These are phyloP conservation scores for Mortierella sp. DNA, from an alignment of 371 early-diverging fungal genomes.

Conservation along the genomic window DNA sequence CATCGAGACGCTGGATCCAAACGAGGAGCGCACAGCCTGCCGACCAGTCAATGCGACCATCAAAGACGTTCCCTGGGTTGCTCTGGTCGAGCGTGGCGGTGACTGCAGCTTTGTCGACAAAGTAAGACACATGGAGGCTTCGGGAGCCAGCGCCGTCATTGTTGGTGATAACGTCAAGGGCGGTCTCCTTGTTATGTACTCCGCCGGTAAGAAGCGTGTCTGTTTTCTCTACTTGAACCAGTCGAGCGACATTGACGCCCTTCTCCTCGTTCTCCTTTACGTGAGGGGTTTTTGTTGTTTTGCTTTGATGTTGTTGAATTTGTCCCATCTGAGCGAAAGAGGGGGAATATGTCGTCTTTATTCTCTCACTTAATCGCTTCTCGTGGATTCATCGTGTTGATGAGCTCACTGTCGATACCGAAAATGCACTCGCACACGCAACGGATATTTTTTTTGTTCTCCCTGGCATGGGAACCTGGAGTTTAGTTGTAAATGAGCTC, in stretches of 20 bases:
- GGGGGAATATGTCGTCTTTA: conserved; percentile 8
- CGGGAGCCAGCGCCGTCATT: conserved; percentile 90
- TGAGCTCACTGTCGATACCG: neutral
- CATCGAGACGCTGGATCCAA: conserved; percentile 43
- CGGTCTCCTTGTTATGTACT: conserved; percentile 92
- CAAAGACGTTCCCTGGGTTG: conserved; percentile 75
- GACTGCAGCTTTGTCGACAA: conserved; percentile 91
- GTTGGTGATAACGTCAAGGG: conserved; percentile 87
- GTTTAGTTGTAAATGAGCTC: neutral
- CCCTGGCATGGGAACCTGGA: neutral
- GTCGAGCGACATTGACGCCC: neutral
- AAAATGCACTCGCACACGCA: neutral
- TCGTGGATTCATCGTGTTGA: neutral
- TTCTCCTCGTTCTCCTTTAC: neutral
- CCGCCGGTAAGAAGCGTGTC: conserved; percentile 68
- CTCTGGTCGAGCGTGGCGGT: conserved; percentile 85
- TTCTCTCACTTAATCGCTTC: neutral
- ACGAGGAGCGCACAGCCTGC: conserved; percentile 37
- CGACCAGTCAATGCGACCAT: conserved; percentile 40
- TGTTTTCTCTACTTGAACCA: neutral
- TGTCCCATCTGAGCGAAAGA: neutral
- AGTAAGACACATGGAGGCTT: conserved; percentile 88
- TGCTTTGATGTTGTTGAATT: neutral
- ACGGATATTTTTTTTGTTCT: neutral
- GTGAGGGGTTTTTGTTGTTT: neutral